Evolutionary conservation across 2,329 filamentous ascomycete species (phyloP), one percentile per base, ranked within the genome.

Genomic region (Chalara sp.): DNA sequence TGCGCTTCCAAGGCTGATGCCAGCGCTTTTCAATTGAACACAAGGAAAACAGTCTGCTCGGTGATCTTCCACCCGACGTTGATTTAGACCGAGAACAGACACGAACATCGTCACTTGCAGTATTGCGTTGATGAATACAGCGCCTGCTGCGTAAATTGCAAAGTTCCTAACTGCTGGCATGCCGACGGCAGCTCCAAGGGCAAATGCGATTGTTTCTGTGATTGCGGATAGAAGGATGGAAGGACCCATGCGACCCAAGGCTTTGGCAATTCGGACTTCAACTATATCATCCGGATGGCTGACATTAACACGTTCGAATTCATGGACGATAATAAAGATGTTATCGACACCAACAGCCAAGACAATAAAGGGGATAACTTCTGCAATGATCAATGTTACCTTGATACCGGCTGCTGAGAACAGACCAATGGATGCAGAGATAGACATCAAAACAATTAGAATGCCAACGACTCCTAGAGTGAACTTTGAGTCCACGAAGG

Each of bases 161-260:
- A 99, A 99, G 69, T 99, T 99, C 56, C 90, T 83, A 42, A 99
- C 95, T 2, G 93, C 93, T 12, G 95, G 93, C 93, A 99, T 99
- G 46, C 91, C 91, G 6, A 96, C 95, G 54, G 93, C 92, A 41
- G 89, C 87, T 10, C 93, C 93, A 8, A 99, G 78, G 1, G 90
- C 86, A 67, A 99, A 99, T 2, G 92, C 91, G 29, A 91, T 83
- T 0, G 92, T 99, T 68, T 99, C 93, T 0, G 92, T 96, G 33
- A 88, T 77, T n/a, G 91, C 92, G 6, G 93, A 97, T 40, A 99
- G 84, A 13, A 99, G 78, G 49, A 99, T 97, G 1, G 92, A 97
- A 2, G 93, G 93, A 0, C 93, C 93, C 84, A 99, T 99, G 49
- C 93, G 83, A 28, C 93, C 92, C n/a, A 97, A 75, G 3, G 93